phyloP scores from a whole-genome alignment of 192 early-diverging fungal species.

The Chytriomyces hyalinus region DNA sequence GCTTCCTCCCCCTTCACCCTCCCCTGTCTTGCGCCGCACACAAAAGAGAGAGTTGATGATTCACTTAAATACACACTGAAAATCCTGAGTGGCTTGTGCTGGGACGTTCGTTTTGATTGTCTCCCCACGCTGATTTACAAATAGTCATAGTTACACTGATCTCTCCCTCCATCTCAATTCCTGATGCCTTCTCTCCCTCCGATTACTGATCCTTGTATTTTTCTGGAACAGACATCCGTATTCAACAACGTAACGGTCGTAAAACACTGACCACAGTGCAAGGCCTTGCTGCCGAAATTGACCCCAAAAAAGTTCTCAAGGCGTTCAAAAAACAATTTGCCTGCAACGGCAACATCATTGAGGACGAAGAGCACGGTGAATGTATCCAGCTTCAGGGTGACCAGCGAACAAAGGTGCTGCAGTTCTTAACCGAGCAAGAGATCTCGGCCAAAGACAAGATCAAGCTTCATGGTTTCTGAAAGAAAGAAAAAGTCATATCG shows the following conservation, averaged over 20 bases:
- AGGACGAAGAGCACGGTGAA: conserved; percentile 89
- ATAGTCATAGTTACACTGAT: conserved; percentile 40
- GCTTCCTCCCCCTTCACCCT: not conserved
- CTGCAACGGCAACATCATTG: conserved; percentile 91
- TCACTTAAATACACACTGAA: conserved; percentile 13
- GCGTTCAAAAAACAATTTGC: conserved; percentile 96
- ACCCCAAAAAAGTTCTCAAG: conserved; percentile 91
- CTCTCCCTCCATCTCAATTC: conserved; percentile 2
- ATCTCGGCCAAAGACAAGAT: conserved; percentile 86
- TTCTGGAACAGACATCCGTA: conserved; percentile 85
- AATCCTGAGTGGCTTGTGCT: conserved; percentile 31
- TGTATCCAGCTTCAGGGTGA: conserved; percentile 96
- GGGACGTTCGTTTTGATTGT: conserved; percentile 21
- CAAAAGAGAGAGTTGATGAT: conserved; percentile 18
- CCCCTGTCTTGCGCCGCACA: no score
- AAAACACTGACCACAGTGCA: conserved; percentile 97
- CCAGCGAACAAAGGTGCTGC: conserved; percentile 81
- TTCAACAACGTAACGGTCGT: conserved; percentile 95
- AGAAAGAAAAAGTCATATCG: no score
- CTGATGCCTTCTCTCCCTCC: not conserved
- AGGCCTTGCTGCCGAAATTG: conserved; percentile 84
- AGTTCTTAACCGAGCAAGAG: conserved; percentile 77
- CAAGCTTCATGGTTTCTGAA: conserved; percentile 94
- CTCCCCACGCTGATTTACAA: conserved; percentile 30
- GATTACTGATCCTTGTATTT: not conserved